phyloP scores from a whole-genome alignment of 495 filamentous ascomycete genomes.

The Tuber microsphaerosporum region DNA sequence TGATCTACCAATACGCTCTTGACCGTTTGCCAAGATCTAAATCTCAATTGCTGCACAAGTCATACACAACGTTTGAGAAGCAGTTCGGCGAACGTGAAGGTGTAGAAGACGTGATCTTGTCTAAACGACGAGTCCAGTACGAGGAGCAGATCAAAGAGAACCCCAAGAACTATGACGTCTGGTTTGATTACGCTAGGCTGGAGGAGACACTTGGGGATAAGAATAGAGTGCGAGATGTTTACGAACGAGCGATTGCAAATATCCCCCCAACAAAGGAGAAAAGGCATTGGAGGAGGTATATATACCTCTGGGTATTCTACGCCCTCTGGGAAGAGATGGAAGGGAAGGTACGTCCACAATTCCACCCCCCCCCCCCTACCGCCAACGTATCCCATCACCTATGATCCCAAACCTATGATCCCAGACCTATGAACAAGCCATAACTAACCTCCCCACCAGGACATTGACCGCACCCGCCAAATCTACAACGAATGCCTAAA shows the following conservation, averaged over 20 bases:
- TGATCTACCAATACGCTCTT: conserved; percentile 93
- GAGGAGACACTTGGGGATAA: conserved; percentile 76
- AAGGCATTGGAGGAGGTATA: conserved; percentile 92
- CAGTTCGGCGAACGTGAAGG: conserved; percentile 92
- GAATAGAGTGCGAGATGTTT: conserved; percentile 80
- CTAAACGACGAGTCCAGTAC: conserved; percentile 90
- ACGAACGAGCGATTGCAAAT: conserved; percentile 93
- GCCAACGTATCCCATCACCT: conserved; percentile 3
- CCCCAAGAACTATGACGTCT: conserved; percentile 86
- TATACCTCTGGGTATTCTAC: conserved; percentile 97
- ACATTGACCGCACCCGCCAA: conserved; percentile 71
- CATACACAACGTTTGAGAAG: conserved; percentile 96
- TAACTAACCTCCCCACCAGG: conserved; percentile 40
- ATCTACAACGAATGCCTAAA: conserved; percentile 84
- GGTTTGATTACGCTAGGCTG: conserved; percentile 90
- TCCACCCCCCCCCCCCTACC: background rate
- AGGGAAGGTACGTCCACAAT: conserved; percentile 47
- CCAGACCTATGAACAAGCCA: background rate
- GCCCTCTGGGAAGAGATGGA: conserved; percentile 89
- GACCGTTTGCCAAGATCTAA: conserved; percentile 85
- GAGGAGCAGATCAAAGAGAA: conserved; percentile 90
- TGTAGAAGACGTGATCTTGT: conserved; percentile 87
- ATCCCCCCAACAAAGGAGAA: conserved; percentile 94
- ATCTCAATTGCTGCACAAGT: conserved; percentile 74
- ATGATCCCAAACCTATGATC: background rate